Evolutionary conservation across 495 filamentous ascomycete species (phyloP), one percentile per base, ranked within the genome.

Genomic region (Daldinia decipiens): DNA sequence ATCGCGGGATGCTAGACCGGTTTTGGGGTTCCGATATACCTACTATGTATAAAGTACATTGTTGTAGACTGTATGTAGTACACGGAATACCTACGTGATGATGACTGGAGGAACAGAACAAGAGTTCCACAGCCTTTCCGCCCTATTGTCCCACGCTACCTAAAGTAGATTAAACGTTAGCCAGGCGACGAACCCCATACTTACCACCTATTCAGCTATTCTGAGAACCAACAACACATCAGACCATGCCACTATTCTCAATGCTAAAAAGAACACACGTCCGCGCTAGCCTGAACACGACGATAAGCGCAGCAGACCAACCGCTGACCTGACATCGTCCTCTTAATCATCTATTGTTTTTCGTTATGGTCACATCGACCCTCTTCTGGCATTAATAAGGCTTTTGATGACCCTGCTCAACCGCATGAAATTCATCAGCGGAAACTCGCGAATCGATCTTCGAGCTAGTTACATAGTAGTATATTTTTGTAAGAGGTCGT

Each of bases 111-210:
- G 29, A 56, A 56, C 5, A 56, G 27, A n/a, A 29, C 15, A 53
- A 53, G 27, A 31, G 53, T 17, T 67, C 58, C 36, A 62, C 45
- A 57, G 54, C n/a, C 19, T 64, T 68, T 36, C 65, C 58, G 65
- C 70, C 70, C 70, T 72, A 72, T 45, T 64, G 65, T 72, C 59
- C 69, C 63, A 68, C 64, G n/a, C 40, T 58, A 62, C 43, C 43
- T 47, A 47, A 55, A 43, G 27, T 54, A 55, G 47, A 56, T 52
- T 47, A 12, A 47, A 47, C 19, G 43, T 47, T 60, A 56, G 38
- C 50, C 32, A 61, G 50, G 50, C 39, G 51, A 39, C 7, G 51
- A 53, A 53, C 67, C 59, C 67, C 67, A 57, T 60, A 56, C 32
- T 62, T 26, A 51, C 47, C 55, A 51, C 47, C 55, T 32, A 64